Evolutionary conservation across 1,284 basidiomycete species (phyloP), one percentile per base, ranked within the genome.

Genomic region (Trichosporon faecale): DNA sequence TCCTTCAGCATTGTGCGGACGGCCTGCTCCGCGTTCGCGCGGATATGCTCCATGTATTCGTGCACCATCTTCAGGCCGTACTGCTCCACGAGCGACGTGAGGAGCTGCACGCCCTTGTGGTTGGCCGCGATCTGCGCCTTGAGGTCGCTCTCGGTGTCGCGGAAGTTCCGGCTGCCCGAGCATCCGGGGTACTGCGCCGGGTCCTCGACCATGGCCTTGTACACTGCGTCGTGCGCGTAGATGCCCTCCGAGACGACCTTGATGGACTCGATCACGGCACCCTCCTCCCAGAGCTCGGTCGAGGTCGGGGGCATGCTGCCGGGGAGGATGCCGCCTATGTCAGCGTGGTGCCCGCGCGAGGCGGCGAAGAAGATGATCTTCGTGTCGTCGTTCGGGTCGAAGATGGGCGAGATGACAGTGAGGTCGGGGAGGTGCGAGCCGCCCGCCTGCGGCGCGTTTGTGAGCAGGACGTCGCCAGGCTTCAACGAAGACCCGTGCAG

Each of bases 71-170:
- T 85, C 44, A 98, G 86, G 2, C 91, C 89, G 79, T 96, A 97
- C 76, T 98, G 94, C 7, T 89, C 87, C 49, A 96, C 91, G 74
- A 98, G 91, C 88, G 79, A 67, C 3, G 75, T 72, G 35, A 95
- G 88, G 8, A 95, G 86, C 74, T 92, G 90, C 29, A 92, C 89
- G 16, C 94, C 95, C 85, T 97, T 98, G 83, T 96, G 89, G 80
- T 97, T 98, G 18, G 96, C 95, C 0, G 95, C 93, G 71, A 98
- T 92, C 90, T 97, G 95, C 88, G 95, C 95, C 82, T 95, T 94
- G 69, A 98, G 82, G 81, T 98, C 95, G 75, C 91, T 93, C 85
- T 95, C 94, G 2, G 96, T 95, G 78, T 97, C 94, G 66, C 90
- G 85, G 69, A 96, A 89, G 76, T 92, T 91, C 74, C 93, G 85